Conservation (phyloP, 495 filamentous ascomycete genomes). For the Penicillium arizonense region DNA sequence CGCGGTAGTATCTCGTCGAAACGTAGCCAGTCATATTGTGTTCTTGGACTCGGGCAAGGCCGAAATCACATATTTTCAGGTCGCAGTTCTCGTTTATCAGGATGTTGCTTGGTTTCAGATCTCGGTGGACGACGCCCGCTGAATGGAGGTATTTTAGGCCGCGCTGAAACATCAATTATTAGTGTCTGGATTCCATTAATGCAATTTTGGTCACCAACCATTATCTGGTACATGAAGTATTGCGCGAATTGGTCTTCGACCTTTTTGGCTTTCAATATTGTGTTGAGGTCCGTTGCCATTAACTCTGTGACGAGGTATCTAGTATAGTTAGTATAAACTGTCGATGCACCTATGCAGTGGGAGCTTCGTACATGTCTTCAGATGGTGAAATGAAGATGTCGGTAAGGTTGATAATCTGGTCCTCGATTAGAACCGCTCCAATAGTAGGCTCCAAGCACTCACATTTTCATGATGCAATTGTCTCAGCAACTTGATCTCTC, state of each 20-base stretch:
- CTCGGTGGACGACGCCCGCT: slow-evolving; percentile 95
- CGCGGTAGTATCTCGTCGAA: slow-evolving; percentile 95
- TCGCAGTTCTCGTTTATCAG: slow-evolving; percentile 99
- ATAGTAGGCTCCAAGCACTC: slow-evolving; percentile 11
- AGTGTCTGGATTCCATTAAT: not conserved
- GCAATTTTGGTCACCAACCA: slow-evolving; percentile 50
- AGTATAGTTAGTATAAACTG: slow-evolving; percentile 10
- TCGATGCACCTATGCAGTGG: not conserved
- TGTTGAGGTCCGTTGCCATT: slow-evolving; percentile 91
- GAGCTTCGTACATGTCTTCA: slow-evolving; percentile 81
- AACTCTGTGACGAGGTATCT: slow-evolving; percentile 98
- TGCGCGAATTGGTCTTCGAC: slow-evolving; percentile 99
- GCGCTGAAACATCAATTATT: slow-evolving; percentile 57
- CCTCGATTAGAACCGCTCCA: slow-evolving; percentile 15
- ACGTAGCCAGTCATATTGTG: slow-evolving; percentile 99
- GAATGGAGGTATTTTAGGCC: slow-evolving; percentile 99
- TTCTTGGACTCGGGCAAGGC: slow-evolving; percentile 93
- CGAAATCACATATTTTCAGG: slow-evolving; percentile 98
- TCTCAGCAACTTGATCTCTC: slow-evolving; percentile 94
- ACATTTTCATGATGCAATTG: slow-evolving; percentile 97
- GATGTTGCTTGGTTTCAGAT: slow-evolving; percentile 97
- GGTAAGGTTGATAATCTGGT: slow-evolving; percentile 89
- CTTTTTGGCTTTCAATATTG: slow-evolving; percentile 86
- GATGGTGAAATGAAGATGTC: slow-evolving; percentile 99
- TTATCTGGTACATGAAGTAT: slow-evolving; percentile 98